Evolutionary conservation across 1,139 yeast genomes (phyloP), one percentile per base, ranked within the genome.

Genomic region (Entelexis paramagnoliae): DNA sequence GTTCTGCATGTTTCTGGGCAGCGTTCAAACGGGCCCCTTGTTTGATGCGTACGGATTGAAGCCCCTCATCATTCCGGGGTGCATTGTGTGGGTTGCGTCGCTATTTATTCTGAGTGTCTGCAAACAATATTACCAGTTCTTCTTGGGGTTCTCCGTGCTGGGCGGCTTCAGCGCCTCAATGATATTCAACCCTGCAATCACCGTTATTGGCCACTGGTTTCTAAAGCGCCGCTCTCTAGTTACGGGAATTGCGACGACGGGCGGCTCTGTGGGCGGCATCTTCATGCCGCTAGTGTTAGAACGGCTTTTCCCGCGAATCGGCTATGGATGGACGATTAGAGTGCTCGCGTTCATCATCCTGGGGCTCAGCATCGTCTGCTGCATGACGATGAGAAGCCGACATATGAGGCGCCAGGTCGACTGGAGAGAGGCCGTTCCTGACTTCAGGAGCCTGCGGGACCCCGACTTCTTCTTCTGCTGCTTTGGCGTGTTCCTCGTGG

Each of bases 121-220:
- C 61, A 67, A 65, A 1, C 63, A 70, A 32, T 74, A 79, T 50
- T 76, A 72, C 60, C 87, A 81, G 57, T 80, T 82, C 59, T 70
- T 81, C 17, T 68, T 82, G n/a, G 73, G 80, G 3, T 80, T 78
- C 62, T 76, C 82, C 9, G 62, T 79, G 1, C 64, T 76, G n/a
- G 72, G 79, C 1, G 86, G 85, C 0, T 53, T 78, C 3, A 82
- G 83, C 0, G 70, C 78, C 3, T 75, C 83, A 4, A 61, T 81
- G 53, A 72, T 80, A 14, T 76, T 78, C 71, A 74, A 77, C 4
- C 83, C 86, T 0, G 66, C 76, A 41, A 70, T 81, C 16, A 80
- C 85, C 0, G 76, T 74, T 1, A 67, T 80, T 24, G 76, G 83
- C 22, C 85, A 80, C 60, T 81, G 81, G 79, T 82, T 79, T 59